Percentiles rank a stretch among this genome's conserved stretches.
Conservation (phyloP, 2,329 filamentous ascomycete genomes). For the Colletotrichum chrysophilum region DNA sequence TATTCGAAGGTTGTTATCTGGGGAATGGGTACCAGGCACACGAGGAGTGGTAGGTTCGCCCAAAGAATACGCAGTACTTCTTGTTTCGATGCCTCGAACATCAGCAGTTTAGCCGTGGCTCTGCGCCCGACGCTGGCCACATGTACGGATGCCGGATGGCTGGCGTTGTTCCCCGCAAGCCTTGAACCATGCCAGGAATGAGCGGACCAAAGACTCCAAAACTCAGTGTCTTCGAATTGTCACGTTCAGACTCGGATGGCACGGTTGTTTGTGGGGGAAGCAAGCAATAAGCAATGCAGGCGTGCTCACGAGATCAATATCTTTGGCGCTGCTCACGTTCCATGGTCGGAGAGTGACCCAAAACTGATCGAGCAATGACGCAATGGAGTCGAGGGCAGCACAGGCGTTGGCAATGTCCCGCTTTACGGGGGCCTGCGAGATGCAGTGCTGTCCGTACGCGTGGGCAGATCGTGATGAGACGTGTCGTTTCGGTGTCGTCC, state of each 20-base stretch:
- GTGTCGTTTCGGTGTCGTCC: conserved; percentile 2
- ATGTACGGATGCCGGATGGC: background rate
- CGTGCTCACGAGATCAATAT: conserved; percentile 8
- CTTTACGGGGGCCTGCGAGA: background rate
- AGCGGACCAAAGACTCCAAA: background rate
- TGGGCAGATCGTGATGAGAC: conserved; percentile 1
- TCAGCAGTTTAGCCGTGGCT: background rate
- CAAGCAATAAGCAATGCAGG: background rate
- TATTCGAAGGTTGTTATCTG: background rate
- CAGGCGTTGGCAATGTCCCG: background rate
- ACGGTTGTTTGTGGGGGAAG: conserved; percentile 18
- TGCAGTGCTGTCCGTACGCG: background rate
- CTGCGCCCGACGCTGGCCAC: background rate
- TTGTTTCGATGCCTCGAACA: background rate
- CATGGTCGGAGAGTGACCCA: background rate
- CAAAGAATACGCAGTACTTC: background rate
- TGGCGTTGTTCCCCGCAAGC: background rate
- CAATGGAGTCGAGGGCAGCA: background rate
- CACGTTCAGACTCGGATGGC: conserved; percentile 4
- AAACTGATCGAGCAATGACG: background rate
- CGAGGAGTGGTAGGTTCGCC: background rate
- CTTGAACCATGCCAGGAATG: background rate
- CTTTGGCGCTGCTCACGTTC: background rate
- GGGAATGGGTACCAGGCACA: background rate
- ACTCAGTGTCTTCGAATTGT: background rate